phyloP scores from a whole-genome alignment of 768 basidiomycete genomes.

The Epithele typhae region DNA sequence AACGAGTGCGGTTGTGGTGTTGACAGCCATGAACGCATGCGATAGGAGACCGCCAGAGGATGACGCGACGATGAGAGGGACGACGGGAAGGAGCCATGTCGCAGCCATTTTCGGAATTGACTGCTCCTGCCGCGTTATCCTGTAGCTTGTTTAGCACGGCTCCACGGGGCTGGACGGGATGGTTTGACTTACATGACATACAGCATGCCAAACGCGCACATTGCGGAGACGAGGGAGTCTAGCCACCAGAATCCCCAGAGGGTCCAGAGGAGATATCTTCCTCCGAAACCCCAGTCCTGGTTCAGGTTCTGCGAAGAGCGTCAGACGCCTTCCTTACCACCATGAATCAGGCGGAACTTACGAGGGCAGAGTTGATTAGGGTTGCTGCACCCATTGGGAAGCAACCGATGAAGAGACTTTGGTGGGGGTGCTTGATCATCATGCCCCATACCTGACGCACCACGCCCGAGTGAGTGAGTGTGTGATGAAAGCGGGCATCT shows the following conservation, averaged over 20 bases:
- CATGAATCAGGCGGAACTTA: slow-evolving; percentile 18
- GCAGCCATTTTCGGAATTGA: slow-evolving; percentile 36
- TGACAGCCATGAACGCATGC: slow-evolving; percentile 31
- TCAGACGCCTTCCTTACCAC: not conserved
- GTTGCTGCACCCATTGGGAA: slow-evolving; percentile 44
- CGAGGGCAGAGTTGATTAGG: slow-evolving; percentile 36
- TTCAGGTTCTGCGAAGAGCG: slow-evolving; percentile 23
- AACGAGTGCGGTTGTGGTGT: slow-evolving; percentile 34
- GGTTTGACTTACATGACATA: slow-evolving; percentile 40
- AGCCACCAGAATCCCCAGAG: slow-evolving; percentile 53
- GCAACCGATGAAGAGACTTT: slow-evolving; percentile 41
- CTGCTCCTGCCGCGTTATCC: slow-evolving; percentile 43
- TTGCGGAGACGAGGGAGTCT: slow-evolving; percentile 36
- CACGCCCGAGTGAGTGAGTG: too few species aligned
- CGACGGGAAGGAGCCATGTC: slow-evolving; percentile 48
- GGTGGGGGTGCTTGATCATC: slow-evolving; percentile 36
- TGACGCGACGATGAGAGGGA: slow-evolving; percentile 50
- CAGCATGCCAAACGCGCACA: slow-evolving; percentile 45
- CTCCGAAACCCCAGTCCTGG: slow-evolving; percentile 33
- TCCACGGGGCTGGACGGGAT: not conserved
- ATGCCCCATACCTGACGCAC: slow-evolving; percentile 19
- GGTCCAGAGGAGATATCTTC: slow-evolving; percentile 33
- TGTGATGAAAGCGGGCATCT: too few species aligned
- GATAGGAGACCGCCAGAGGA: slow-evolving; percentile 46
- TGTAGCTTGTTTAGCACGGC: slow-evolving; percentile 17